A percentile compares a stretch with the other conserved stretches of the same genome.
phyloP scores from a whole-genome alignment of 305 asterid genomes.

The Fraxinus dipetala region DNA sequence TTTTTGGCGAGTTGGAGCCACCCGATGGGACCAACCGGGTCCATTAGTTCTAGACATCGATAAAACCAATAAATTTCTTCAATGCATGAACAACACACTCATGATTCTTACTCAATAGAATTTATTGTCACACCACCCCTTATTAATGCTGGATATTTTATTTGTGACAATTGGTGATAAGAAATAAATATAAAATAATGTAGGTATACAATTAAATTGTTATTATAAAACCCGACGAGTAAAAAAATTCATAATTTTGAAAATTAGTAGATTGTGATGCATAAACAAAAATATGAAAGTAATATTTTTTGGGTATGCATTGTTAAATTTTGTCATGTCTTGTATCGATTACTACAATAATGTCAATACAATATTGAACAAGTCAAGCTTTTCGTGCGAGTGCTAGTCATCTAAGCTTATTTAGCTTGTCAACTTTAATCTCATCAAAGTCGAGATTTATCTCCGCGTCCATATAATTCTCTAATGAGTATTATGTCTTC shows the following conservation, averaged over 20 bases:
- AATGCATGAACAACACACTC: slow-evolving; percentile 29
- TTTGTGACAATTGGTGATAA: slow-evolving; percentile 8
- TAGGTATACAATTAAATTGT: neutral
- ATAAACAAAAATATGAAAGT: neutral
- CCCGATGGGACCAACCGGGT: slow-evolving; percentile 15
- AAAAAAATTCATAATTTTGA: slow-evolving; percentile 12
- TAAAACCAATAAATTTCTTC: slow-evolving; percentile 13
- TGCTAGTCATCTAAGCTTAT: neutral
- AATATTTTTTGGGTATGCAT: neutral
- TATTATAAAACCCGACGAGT: neutral
- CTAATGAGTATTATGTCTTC: neutral
- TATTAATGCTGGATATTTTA: slow-evolving; percentile 21
- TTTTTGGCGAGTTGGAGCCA: slow-evolving; percentile 31
- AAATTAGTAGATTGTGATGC: neutral
- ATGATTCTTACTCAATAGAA: slow-evolving; percentile 20
- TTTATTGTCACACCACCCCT: slow-evolving; percentile 22
- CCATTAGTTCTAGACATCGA: slow-evolving; percentile 1
- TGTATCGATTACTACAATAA: neutral
- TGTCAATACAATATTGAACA: neutral
- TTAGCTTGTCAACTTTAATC: neutral
- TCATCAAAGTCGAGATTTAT: neutral
- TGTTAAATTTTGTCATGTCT: neutral
- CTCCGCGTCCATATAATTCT: neutral
- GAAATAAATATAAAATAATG: neutral
- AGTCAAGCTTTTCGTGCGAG: neutral